Base-by-base conservation (phyloP, 352 stramenopile genomes). In the Phytopythium mirpurense region DNA sequence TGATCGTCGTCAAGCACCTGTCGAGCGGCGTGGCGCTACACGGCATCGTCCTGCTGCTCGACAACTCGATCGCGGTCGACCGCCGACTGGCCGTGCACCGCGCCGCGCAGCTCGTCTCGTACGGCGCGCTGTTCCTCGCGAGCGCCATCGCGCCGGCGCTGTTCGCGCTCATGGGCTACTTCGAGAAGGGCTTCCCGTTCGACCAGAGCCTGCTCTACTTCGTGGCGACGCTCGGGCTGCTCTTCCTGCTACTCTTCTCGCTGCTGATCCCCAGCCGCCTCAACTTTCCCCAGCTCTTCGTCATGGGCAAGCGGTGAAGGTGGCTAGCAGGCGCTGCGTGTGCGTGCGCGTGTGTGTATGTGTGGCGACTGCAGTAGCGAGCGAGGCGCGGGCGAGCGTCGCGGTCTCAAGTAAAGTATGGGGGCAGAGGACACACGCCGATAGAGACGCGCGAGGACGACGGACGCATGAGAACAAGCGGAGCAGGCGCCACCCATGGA, bases 131-230 rank as follows among this genome's bases (percentile, higher is more conserved):
- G 21, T 75, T 92, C 31, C 61, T 92, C 23, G 70, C 75, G 9
- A 79, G 74, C 24, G 65, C 68, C 19, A 69, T 63, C 4, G 60
- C 65, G 16, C 76, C 77, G 11, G 67, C 79, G 18, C 49, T 90
- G n/a, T 92, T 92, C 48, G 82, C 78, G 26, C 45, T 90, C 23
- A 54, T 92, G 10, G 82, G 75, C 4, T 92, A 89, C 67, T 86
- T 92, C 35, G 74, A 72, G 48, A 77, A 88, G 57, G 60, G 63
- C 14, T 92, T 92, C 48, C 82, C 82, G 50, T 83, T 90, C 34
- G 79, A 92, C 59, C 78, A 87, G 59, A 92, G 78, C 58, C 59
- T 90, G 42, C 60, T 92, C 7, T 92, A 88, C 64, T 89, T 90
- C 32, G 65, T 90, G 12, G 73, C 86, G 59, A 70, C 73, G 19